A percentile compares a stretch with the other conserved stretches of the same genome.
These are phyloP conservation scores for Maudiozyma bulderi DNA, from an alignment of 805 yeast species.

Conservation along the genomic window DNA sequence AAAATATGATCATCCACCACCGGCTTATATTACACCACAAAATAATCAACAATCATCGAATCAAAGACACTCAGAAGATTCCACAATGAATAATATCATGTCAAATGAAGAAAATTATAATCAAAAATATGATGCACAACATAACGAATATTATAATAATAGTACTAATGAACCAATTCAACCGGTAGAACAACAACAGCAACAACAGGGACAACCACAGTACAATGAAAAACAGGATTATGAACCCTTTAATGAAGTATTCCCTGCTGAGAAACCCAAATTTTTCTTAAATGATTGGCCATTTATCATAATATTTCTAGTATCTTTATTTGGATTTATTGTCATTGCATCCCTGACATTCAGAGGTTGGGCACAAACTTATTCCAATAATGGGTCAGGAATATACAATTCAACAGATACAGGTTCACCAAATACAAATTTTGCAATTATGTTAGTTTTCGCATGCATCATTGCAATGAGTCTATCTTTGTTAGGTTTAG, in stretches of 20 bases:
- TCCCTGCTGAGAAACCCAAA: slow-evolving; percentile 37
- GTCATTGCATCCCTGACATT: slow-evolving; percentile 63
- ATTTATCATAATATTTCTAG: slow-evolving; percentile 45
- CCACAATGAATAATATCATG: not conserved
- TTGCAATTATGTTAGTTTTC: slow-evolving; percentile 61
- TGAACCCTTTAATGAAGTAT: slow-evolving; percentile 49
- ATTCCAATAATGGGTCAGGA: slow-evolving; percentile 49
- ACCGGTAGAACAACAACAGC: slow-evolving; percentile 30
- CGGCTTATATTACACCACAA: slow-evolving; percentile 1
- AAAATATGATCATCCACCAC: slow-evolving; percentile 13
- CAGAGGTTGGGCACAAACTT: slow-evolving; percentile 49
- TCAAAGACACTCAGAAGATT: not conserved
- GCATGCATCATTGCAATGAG: slow-evolving; percentile 51
- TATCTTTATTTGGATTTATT: slow-evolving; percentile 53
- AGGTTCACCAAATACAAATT: slow-evolving; percentile 67
- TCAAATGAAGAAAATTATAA: not conserved
- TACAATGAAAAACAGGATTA: no score
- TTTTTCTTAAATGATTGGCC: slow-evolving; percentile 68
- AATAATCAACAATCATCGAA: not conserved
- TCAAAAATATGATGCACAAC: slow-evolving; percentile 18
- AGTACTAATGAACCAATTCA: slow-evolving; percentile 28
- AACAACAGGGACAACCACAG: not conserved
- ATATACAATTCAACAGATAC: slow-evolving; percentile 44
- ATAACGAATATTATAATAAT: slow-evolving; percentile 22
- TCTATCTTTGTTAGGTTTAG: slow-evolving; percentile 45